phyloP scores from a whole-genome alignment of 352 stramenopile genomes.

The Phytopythium vexans region DNA sequence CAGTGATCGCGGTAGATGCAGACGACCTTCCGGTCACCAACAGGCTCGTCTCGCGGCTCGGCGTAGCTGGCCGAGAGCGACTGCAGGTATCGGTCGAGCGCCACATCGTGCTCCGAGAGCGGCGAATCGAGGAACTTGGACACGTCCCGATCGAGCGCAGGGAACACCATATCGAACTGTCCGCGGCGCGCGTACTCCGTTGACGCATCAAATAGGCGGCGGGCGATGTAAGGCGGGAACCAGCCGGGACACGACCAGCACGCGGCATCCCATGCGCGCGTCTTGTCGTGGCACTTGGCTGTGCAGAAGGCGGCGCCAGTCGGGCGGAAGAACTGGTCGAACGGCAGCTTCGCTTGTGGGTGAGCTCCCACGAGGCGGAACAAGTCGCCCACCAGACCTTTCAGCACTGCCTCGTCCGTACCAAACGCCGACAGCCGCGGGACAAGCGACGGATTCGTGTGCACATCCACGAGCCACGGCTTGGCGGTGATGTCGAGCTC shows the following conservation, averaged over 20 bases:
- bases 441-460: slow-evolving; percentile 61
- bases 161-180: slow-evolving; percentile 68
- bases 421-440: slow-evolving; percentile 45
- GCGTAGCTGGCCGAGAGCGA: slow-evolving; percentile 56
- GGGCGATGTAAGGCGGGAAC: slow-evolving; percentile 61
- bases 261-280: slow-evolving; percentile 52
- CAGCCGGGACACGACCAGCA: slow-evolving; percentile 79
- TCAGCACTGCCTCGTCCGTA: slow-evolving; percentile 71
- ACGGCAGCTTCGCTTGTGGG: slow-evolving; percentile 49
- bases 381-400: slow-evolving; percentile 55
- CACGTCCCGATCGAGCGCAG: slow-evolving; percentile 54
- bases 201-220: slow-evolving; percentile 44
- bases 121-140: slow-evolving; percentile 52
- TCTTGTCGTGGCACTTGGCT: slow-evolving; percentile 60
- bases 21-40: slow-evolving; percentile 35
- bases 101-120: slow-evolving; percentile 60
- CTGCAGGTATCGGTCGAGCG: slow-evolving; percentile 73
- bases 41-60: slow-evolving; percentile 31
- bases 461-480: slow-evolving; percentile 92
- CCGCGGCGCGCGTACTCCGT: slow-evolving; percentile 70
- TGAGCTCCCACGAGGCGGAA: slow-evolving; percentile 68
- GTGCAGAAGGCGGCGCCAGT: slow-evolving; percentile 46
- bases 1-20: slow-evolving; percentile 84
- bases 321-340: slow-evolving; percentile 59
- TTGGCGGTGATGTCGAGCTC: slow-evolving; percentile 93